Evolutionary conservation across 1,284 basidiomycete genomes (phyloP), one percentile per base, ranked within the genome.

Genomic region (Tetrapyrgos nigripes): DNA sequence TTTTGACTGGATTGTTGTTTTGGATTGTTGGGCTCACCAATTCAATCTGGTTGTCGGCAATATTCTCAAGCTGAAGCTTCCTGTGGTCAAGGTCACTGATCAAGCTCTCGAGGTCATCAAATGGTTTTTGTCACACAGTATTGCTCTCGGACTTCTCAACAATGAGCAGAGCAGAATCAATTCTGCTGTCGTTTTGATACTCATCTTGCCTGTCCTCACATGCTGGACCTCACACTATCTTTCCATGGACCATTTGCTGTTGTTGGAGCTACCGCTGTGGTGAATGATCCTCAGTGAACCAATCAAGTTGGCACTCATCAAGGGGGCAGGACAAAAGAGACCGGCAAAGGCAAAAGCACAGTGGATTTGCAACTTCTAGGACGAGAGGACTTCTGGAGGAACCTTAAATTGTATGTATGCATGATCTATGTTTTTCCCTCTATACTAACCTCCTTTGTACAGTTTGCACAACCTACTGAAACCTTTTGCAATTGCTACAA

Each of bases 1-100:
- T 24, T 59, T 51, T 31, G 65, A 64, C 0, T 64, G 60, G 49
- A 50, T 75, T 2, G 59, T 75, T 23, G 60, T 64, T 0, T 47
- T 70, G 14, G 64, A 72, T 27, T 78, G 76, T 50, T 77, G 70
- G 70, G 69, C 66, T 1, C 76, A 76, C 57, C 72, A 75, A 57
- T 60, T 73, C n/a, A 70, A 71, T 55, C 67, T 77, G 3, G 59
- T 76, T 27, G 64, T 73, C 24, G 70, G 69, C 4, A 70, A 76
- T 58, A 66, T 62, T 44, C 62, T 75, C 35, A 66, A 64, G 48
- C 21, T 55, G 10, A 60, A 62, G 19, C 43, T 29, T 2, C 51
- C 49, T 17, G 49, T 69, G 24, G 61, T 65, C 3, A 27, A 57
- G 0, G 17, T 56, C 17, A 60, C 64, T 19, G 59, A 61, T 8